Conservation (phyloP, 192 early-diverging fungal species). For the Umbelopsis vinacea region DNA sequence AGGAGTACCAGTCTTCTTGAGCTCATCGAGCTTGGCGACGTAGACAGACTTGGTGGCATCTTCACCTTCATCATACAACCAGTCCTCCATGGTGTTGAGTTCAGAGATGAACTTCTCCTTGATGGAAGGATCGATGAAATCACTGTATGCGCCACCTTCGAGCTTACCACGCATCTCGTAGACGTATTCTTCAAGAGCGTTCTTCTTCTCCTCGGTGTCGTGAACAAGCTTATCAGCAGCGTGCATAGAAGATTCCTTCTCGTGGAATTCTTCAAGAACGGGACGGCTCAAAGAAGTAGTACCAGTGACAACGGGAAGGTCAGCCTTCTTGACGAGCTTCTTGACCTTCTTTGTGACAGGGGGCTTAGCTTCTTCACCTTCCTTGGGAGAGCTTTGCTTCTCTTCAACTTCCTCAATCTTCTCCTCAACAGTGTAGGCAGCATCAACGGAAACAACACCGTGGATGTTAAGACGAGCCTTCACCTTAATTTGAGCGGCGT, state of each 20-base stretch:
- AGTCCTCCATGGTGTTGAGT: slow-evolving; percentile 88
- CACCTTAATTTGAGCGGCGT: slow-evolving; percentile 85
- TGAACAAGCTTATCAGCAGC: slow-evolving; percentile 85
- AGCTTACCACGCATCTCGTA: slow-evolving; percentile 93
- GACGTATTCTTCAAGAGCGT: slow-evolving; percentile 97
- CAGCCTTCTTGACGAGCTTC: slow-evolving; percentile 88
- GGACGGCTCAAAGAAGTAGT: slow-evolving; percentile 63
- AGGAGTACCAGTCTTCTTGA: slow-evolving; percentile 85
- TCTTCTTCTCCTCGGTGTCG: slow-evolving; percentile 93
- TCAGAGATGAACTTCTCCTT: slow-evolving; percentile 70
- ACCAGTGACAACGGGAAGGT: slow-evolving; percentile 72
- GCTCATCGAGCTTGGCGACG: slow-evolving; percentile 73
- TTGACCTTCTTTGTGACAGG: slow-evolving; percentile 81
- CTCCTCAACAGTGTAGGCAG: slow-evolving; percentile 90
- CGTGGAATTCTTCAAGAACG: slow-evolving; percentile 67
- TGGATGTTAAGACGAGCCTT: slow-evolving; percentile 89
- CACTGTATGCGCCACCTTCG: slow-evolving; percentile 67
- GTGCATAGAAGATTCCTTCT: slow-evolving; percentile 86
- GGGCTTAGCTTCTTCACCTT: slow-evolving; percentile 59
- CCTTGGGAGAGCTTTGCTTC: slow-evolving; percentile 56
- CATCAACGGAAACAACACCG: slow-evolving; percentile 79
- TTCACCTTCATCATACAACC: slow-evolving; percentile 98
- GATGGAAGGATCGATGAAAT: slow-evolving; percentile 74
- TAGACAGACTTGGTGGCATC: slow-evolving; percentile 91
- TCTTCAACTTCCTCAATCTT: slow-evolving; percentile 80